Evolutionary conservation across 306 rosid genomes (phyloP), one percentile per base, ranked within the genome.

Genomic region (Oxytropis ochrocephala): DNA sequence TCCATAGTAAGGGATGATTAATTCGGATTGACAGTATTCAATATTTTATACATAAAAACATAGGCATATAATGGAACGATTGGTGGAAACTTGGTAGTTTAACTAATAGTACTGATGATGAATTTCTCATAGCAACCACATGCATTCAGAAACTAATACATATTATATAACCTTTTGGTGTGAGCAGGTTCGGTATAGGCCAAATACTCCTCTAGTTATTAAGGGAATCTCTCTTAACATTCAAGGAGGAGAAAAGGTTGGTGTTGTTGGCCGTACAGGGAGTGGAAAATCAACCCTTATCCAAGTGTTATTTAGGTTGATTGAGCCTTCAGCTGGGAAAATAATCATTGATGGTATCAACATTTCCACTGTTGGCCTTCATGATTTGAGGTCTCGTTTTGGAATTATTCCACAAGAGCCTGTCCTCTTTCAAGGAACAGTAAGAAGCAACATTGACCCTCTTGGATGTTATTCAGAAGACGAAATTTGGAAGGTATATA

Each of bases 381-480:
- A 92, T 74, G 95, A 92, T 75, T 74, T 92, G n/a, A 77, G 97
- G 78, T 89, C 97, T 33, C 81, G 98, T 10, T 86, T 92, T 5
- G 98, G 96, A 29, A 92, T 89, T 54, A 92, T 92, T 79, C 98
- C 98, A 32, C 96, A 92, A 87, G 96, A 92, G 4, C 96, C 98
- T 63, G 88, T 92, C 41, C 96, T 92, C 51, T 92, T 92, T 59
- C 85, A 87, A 81, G 98, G 98, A 60, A 87, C 96, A 7, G 89
- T 92, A 5, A 81, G 96, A 73, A 87, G 78, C 82, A 92, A 92
- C 80, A 48, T 92, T 21, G 97, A 92, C 58, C 97, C 96, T 10
- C 64, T 79, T 27, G 95, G 82, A 61, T 61, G 53, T 49, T 83
- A 92, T 62, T 75, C 95, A 0, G 98, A 92, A 58, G 96, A 92